Evolutionary conservation across 2,329 filamentous ascomycete species (phyloP), one percentile per base, ranked within the genome.

Genomic region (Colletotrichum melonis): DNA sequence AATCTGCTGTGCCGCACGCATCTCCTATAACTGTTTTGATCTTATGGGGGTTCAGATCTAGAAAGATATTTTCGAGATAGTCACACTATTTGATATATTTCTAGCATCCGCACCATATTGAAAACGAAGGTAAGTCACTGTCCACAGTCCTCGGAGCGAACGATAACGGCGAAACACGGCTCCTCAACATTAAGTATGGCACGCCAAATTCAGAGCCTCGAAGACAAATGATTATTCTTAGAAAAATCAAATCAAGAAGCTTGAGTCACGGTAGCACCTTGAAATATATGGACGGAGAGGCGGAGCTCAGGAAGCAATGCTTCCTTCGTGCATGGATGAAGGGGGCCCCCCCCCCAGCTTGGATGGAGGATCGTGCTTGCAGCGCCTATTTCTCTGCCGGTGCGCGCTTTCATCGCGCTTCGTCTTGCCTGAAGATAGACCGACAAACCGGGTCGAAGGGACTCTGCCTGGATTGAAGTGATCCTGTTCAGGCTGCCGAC

Each of bases 201-300:
- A 46, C 42, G 42, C 42, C 19, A n/a, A n/a, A 19, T 2, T 19
- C 16, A 4, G 7, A 8, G 42, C 14, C 19, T 16, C 35, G 35
- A 6, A 38, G 6, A 14, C 12, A 16, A 5, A 38, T 38, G 12
- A 6, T 14, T 16, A 5, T 35, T 38, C 14, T 5, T 16, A 14
- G 12, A 1, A 16, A 9, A 35, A 19, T 14, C 59, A 30, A 19
- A 11, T 5, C 1, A 28, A 16, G 4, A 35, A 7, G 7, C 24
- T 5, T 8, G 7, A 12, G 2, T 3, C 9, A 16, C 3, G 12
- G 19, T 3, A 3, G 22, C 14, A 6, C 30, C 52, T 38, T 54
- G 24, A 26, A 59, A 63, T 52, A 68, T 52, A 55, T 54, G 30
- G 58, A 35, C 58, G 52, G 38, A 35, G 58, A 54, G 69, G 69